Percentiles rank a stretch among this genome's conserved stretches.
Evolutionary conservation across 2,329 filamentous ascomycete species (phyloP).

Genomic region (Scytalidium lignicola): DNA sequence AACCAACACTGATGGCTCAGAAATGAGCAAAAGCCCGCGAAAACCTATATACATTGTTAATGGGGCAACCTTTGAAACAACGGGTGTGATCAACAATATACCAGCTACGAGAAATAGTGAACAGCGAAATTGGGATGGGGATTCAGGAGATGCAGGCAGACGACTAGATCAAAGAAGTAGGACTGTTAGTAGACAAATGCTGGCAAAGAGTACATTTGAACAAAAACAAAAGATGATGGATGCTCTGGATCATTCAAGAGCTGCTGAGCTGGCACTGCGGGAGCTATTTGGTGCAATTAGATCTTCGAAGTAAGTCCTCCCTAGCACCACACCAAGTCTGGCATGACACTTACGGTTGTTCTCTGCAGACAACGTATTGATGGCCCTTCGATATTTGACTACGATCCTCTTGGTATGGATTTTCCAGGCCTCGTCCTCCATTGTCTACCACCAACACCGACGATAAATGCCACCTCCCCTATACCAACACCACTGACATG

Average conservation of each 20-base stretch:
- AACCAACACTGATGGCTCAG: constrained; percentile 10
- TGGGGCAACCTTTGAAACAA: constrained; percentile 66
- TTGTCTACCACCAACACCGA: constrained; percentile 74
- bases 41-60: constrained; percentile 23
- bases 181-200: constrained; percentile 43
- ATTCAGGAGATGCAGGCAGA: constrained; percentile 28
- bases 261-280: constrained; percentile 77
- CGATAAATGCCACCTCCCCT: constrained; percentile 71
- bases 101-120: constrained; percentile 45
- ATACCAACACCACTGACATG: constrained; percentile 75
- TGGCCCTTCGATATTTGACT: constrained; percentile 61
- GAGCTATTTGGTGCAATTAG: constrained; percentile 78
- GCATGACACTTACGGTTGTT: constrained; percentile 7
- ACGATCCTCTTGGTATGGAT: constrained; percentile 78
- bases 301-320: constrained; percentile 68
- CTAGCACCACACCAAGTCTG: background rate
- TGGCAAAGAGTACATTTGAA: constrained; percentile 52
- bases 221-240: constrained; percentile 60
- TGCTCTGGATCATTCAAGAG: constrained; percentile 72
- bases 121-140: constrained; percentile 29
- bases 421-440: constrained; percentile 82
- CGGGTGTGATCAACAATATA: constrained; percentile 73
- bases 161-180: constrained; percentile 28
- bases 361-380: constrained; percentile 47
- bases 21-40: constrained; percentile 33